Evolutionary conservation across 176 grass and related monocot genomes (phyloP).

Genomic region (Eleusine coracana): DNA sequence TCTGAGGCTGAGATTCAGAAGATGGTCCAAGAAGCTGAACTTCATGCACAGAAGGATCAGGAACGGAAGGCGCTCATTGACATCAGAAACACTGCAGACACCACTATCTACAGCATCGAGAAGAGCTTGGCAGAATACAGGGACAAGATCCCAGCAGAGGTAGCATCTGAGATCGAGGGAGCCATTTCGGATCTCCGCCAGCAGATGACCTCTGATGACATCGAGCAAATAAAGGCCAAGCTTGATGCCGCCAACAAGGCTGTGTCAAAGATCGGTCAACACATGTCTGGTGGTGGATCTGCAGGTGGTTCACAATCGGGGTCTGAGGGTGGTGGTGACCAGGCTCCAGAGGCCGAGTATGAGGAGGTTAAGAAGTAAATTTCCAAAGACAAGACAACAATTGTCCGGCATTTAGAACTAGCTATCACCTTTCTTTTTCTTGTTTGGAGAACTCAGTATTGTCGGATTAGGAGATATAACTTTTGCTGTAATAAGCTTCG

Average conservation of each 20-base stretch:
- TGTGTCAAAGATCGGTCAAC: constrained; percentile 27
- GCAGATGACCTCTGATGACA: not conserved
- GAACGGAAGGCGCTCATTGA: constrained; percentile 30
- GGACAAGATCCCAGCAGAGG: constrained; percentile 27
- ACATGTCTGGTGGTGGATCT: constrained; percentile 24
- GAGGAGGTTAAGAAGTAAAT: constrained; percentile 25
- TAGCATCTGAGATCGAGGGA: constrained; percentile 3
- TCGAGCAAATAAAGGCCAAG: constrained; percentile 24
- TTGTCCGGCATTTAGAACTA: not conserved
- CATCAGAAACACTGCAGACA: constrained; percentile 34
- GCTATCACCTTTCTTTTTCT: not conserved
- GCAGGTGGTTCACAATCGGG: constrained; percentile 3
- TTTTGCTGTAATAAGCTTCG: constrained; percentile 4
- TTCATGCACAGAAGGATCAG: constrained; percentile 32
- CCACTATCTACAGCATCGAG: constrained; percentile 20
- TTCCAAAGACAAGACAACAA: no score
- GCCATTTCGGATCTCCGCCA: constrained; percentile 18
- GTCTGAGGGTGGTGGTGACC: constrained; percentile 2
- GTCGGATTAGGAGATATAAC: not conserved
- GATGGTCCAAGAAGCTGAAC: constrained; percentile 39
- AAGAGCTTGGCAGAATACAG: constrained; percentile 31
- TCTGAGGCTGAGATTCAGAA: constrained; percentile 29
- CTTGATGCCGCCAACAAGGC: constrained; percentile 20
- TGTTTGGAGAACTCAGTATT: not conserved
- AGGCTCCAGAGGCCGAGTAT: constrained; percentile 13